These are phyloP conservation scores for Naganishia albida DNA, from an alignment of 1,284 basidiomycete genomes.

Conservation along the genomic window DNA sequence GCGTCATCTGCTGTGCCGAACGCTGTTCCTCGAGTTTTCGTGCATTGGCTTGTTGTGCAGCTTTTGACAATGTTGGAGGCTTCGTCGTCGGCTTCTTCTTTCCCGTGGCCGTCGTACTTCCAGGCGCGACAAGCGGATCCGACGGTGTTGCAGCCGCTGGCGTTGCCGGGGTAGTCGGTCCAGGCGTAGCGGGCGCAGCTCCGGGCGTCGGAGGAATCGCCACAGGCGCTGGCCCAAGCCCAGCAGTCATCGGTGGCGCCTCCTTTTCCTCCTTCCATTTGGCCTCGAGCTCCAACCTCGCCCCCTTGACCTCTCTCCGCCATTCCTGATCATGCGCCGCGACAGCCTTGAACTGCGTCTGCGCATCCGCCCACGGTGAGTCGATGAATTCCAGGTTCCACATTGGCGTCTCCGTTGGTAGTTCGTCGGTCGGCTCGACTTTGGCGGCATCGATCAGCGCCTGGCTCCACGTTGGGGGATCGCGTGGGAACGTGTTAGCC, in stretches of 20 bases:
- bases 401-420: constrained; percentile 4
- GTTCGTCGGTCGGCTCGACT: background rate
- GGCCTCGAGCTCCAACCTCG: constrained; percentile 6
- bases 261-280: constrained; percentile 18
- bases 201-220: background rate
- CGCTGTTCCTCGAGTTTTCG: constrained; percentile 29
- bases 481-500: constrained; percentile 13
- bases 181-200: background rate
- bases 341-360: constrained; percentile 9
- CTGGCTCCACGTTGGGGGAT: constrained; percentile 17
- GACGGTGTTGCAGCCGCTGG: background rate
- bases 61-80: constrained; percentile 22
- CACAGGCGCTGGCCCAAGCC: too few species aligned
- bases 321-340: constrained; percentile 27
- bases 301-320: constrained; percentile 19
- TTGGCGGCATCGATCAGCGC: constrained; percentile 9
- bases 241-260: background rate
- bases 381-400: constrained; percentile 25
- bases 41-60: constrained; percentile 25
- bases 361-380: constrained; percentile 21
- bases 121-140: constrained; percentile 11
- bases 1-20: constrained; percentile 25
- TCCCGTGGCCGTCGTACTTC: background rate
- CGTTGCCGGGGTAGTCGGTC: background rate
- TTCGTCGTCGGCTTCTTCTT: constrained; percentile 11